These are phyloP conservation scores for Penicillium sp. DNA, from an alignment of 2,329 filamentous ascomycete species.

Conservation along the genomic window DNA sequence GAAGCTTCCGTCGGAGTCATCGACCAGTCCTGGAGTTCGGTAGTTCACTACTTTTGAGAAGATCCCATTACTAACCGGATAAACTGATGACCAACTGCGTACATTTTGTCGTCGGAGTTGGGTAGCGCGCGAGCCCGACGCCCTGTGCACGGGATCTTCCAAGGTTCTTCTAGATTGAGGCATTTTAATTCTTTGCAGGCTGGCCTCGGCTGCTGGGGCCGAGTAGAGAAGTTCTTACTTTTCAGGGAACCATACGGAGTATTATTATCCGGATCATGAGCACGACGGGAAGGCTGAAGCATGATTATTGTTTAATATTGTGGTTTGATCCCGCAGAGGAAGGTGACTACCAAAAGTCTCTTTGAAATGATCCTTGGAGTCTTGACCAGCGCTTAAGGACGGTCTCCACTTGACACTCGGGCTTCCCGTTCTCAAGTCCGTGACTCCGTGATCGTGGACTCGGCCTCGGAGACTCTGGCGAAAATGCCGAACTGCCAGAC, in stretches of 20 bases:
- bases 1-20: neutral
- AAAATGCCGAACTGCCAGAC: neutral
- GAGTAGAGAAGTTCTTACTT: constrained; percentile 7
- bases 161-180: constrained; percentile 2
- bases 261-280: too few species aligned
- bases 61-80: neutral
- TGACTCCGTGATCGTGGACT: neutral
- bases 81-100: neutral
- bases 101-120: constrained; percentile 8
- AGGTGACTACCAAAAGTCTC: too few species aligned
- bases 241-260: constrained; percentile 3
- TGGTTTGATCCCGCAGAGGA: too few species aligned
- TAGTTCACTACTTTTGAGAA: too few species aligned
- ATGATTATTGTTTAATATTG: too few species aligned
- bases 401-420: constrained; percentile 8
- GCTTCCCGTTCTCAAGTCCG: neutral
- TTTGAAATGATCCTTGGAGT: too few species aligned
- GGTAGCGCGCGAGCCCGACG: constrained; percentile 11
- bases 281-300: too few species aligned
- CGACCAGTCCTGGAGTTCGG: too few species aligned
- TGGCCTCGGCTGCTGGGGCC: constrained; percentile 6
- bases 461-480: neutral
- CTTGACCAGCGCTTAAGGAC: neutral
- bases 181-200: constrained; percentile 7
- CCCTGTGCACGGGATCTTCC: neutral